A percentile compares a stretch with the other conserved stretches of the same genome.
phyloP scores from a whole-genome alignment of 192 early-diverging fungal species.

The Spizellomyces punctatus region DNA sequence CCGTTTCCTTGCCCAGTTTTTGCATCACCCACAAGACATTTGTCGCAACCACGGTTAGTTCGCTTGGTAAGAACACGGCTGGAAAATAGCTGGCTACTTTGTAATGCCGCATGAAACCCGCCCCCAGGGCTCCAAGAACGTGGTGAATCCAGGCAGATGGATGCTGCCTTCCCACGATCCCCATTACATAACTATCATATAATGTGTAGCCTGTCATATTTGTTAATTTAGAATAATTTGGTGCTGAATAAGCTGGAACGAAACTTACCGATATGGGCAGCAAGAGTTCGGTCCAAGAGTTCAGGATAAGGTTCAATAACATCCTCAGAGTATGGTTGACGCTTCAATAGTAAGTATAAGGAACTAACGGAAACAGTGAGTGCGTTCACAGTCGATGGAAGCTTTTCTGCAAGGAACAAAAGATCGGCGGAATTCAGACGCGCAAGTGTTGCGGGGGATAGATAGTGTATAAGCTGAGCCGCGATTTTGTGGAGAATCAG shows the following conservation, averaged over 20 bases:
- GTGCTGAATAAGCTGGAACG: not conserved
- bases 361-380: conserved; percentile 7
- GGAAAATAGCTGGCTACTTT: conserved; percentile 26
- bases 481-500: not conserved
- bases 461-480: not conserved
- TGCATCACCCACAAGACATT: conserved; percentile 34
- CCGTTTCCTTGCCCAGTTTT: not conserved
- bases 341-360: not conserved
- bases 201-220: conserved; percentile 8
- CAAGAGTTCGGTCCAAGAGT: conserved; percentile 26
- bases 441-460: not conserved
- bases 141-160: conserved; percentile 39
- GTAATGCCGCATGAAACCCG: conserved; percentile 20
- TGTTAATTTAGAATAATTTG: not conserved
- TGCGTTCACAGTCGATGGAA: conserved; percentile 37
- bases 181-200: conserved; percentile 35
- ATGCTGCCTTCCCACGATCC: conserved; percentile 16
- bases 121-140: conserved; percentile 33
- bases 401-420: conserved; percentile 34
- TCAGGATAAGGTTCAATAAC: conserved; percentile 23
- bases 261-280: conserved; percentile 21
- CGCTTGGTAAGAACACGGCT: conserved; percentile 30
- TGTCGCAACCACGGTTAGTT: conserved; percentile 35
- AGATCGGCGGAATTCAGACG: conserved; percentile 9
- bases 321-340: conserved; percentile 7